Base-by-base conservation (phyloP, 164 flowering plant genomes). In the Liriodendron chinense region DNA sequence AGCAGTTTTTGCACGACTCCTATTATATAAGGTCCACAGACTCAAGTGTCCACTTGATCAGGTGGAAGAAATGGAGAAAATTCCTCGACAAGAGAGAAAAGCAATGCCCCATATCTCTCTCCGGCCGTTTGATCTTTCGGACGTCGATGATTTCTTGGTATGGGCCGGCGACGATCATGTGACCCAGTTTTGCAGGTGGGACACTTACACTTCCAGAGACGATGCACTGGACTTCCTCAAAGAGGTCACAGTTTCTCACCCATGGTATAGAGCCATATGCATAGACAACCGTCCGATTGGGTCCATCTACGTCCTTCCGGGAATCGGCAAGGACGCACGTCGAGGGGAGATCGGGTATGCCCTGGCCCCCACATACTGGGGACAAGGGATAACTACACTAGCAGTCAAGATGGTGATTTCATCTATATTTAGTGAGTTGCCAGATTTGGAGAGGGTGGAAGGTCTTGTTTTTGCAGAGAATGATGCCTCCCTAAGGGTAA, bases 201-300 rank as follows among this genome's bases (percentile, higher is more conserved):
- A 79, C 7, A 63, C 75, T 47, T 57, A 59, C 77, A 69, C 81
- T 5, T 72, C 82, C 18, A 81, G 68, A 68, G 84, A 85, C 69
- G 85, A 79, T 14, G 81, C 78, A 0, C 43, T 82, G n/a, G 21
- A n/a, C 21, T 77, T 71, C 71, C 62, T 84, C 61, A 25, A 82
- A 16, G 71, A 72, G 26, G 65, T 66, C 6, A 64, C n/a, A 18
- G 78, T 83, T 3, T 79, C 81, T 2, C 82, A 79, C 71, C 86
- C 83, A 7, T 84, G 77, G 75, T 57, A 81, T 21, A 74, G 83
- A 7, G 82, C 90, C 4, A 85, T 87, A 13, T 87, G 90, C 77
- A 14, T 84, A 22, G 76, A 73, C 16, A 80, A 77, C 69, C 79
- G 76, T 26, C 80, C 87, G 21, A 78, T 86, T 23, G 87, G 88